Base-by-base conservation (phyloP, 495 filamentous ascomycete species). In the Sordaria brevicollis region DNA sequence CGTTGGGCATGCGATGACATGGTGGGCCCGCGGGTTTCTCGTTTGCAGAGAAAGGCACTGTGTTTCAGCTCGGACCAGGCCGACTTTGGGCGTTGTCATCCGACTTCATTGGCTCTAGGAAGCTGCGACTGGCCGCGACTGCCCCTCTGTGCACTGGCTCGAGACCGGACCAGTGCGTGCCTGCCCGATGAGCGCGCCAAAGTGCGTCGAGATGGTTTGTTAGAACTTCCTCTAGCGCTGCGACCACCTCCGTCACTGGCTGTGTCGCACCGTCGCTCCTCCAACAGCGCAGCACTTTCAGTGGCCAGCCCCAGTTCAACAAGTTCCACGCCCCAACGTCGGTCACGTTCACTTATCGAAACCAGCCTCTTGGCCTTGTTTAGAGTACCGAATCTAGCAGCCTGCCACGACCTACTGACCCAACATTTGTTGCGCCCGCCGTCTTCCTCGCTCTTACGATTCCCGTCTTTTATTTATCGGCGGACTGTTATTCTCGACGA, bases 241-340 rank as follows among this genome's bases (percentile, higher is more conserved):
- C 49, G 49, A 57, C 25, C 49, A 68, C 39, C 36, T 62, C 21
- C 36, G 49, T 69, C 37, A 33, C 41, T 69, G 71, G 67, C 25
- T 75, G 65, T 66, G 15, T 35, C 62, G 69, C 37, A 71, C 21
- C 71, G 71, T 74, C 73, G 71, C 73, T 74, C 71, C 70, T 75
- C 71, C 73, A 74, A 75, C 73, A 71, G 70, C 35, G 68, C 43
- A 69, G 62, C 68, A 57, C n/a, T n/a, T 36, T 67, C 72, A 65
- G 67, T 66, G 72, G 68, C 69, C 65, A 67, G 21, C 66, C 33
- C 67, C 37, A 70, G 36, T 69, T 66, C 72, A 68, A 67, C 68
- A 70, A 62, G 70, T 65, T 70, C 65, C 67, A n/a, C 67, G 31
- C 35, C 67, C 65, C n/a, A 31, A 41, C 35, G 41, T 54, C 41